Percentiles rank a stretch among this genome's conserved stretches.
Evolutionary conservation across 2,329 filamentous ascomycete genomes (phyloP).

Genomic region (Cryphonectria carpinicola): DNA sequence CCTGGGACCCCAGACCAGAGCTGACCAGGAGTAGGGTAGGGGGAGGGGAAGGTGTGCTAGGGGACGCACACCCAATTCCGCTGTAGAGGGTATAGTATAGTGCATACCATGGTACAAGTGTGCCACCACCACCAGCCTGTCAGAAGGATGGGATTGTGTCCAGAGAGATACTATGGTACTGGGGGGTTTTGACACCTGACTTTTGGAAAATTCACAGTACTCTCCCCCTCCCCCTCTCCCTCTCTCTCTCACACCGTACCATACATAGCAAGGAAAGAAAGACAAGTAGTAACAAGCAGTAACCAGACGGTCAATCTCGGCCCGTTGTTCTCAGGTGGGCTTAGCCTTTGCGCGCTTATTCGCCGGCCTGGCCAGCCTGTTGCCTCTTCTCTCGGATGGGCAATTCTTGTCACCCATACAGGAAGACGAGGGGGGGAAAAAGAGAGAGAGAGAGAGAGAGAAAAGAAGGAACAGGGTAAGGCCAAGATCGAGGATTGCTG

Average conservation of each 20-base stretch:
- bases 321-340: neutral
- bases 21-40: neutral
- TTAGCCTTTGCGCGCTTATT: slow-evolving; percentile 1
- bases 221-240: too few relatives aligned
- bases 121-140: too few relatives aligned
- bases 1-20: neutral
- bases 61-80: neutral
- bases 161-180: too few relatives aligned
- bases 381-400: neutral
- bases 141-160: too few relatives aligned
- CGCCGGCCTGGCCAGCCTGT: neutral
- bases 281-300: neutral
- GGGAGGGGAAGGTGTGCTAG: neutral
- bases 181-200: too few relatives aligned
- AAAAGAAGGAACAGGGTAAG: neutral
- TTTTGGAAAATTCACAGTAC: too few relatives aligned
- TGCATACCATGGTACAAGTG: too few relatives aligned
- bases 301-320: slow-evolving; percentile 9
- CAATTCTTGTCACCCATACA: neutral
- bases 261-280: too few relatives aligned
- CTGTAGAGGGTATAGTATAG: too few relatives aligned
- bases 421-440: neutral
- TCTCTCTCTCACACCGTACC: too few relatives aligned
- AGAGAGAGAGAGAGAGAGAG: too few relatives aligned
- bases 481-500: slow-evolving; percentile 23